Evolutionary conservation across 2,329 filamentous ascomycete genomes (phyloP).

Genomic region (Sporothrix variecibatus): DNA sequence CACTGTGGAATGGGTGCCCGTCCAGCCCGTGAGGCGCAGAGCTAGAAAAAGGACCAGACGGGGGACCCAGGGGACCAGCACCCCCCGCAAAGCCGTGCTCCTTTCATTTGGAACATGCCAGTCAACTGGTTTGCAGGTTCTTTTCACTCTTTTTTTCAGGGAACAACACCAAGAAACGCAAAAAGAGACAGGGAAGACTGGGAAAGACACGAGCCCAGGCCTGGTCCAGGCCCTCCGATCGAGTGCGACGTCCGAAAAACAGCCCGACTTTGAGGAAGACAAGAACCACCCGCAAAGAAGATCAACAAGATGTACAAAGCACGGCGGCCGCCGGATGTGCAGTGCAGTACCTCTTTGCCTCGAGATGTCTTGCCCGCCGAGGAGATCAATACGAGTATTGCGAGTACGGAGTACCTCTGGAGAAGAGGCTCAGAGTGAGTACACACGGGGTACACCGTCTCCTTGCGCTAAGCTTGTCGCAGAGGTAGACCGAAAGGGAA

Average conservation of each 20-base stretch:
- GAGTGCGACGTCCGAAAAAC: conserved; percentile 5
- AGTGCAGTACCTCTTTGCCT: not conserved
- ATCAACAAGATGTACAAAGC: not conserved
- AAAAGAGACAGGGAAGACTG: not conserved
- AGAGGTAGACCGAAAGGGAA: not conserved
- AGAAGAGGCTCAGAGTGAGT: not conserved
- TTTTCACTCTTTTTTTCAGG: not conserved
- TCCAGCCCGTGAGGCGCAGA: conserved; percentile 16
- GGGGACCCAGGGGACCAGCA: not conserved
- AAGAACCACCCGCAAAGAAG: not conserved
- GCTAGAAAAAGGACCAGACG: not conserved
- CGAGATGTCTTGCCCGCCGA: conserved; percentile 15
- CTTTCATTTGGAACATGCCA: conserved; percentile 22
- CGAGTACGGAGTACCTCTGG: not conserved
- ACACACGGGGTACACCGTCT: not conserved
- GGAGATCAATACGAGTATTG: not conserved
- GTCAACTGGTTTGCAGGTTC: not conserved
- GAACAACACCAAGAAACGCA: not conserved
- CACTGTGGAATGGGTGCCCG: conserved; percentile 14
- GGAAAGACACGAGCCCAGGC: not conserved
- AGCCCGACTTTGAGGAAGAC: not conserved
- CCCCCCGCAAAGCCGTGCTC: conserved; percentile 10
- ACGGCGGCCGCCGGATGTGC: not conserved
- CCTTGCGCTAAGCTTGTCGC: conserved; percentile 17
- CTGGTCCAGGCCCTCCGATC: not conserved